Percentiles rank a stretch among this genome's conserved stretches.
Conservation (phyloP, 2,329 filamentous ascomycete genomes). For the Aspergillus hiratsukae region DNA sequence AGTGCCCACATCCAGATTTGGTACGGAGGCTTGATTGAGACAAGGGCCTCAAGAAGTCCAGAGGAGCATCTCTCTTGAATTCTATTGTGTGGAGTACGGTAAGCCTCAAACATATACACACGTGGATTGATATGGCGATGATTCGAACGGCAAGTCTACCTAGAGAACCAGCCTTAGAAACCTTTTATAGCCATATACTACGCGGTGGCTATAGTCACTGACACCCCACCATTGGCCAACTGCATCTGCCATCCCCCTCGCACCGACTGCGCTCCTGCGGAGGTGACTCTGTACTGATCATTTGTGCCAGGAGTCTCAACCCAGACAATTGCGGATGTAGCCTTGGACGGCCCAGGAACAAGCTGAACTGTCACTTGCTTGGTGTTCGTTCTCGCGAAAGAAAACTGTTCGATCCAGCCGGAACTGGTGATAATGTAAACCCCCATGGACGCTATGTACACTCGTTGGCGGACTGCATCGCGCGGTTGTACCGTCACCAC, state of each 20-base stretch:
- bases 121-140: no score
- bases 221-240: background rate
- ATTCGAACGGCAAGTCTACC: no score
- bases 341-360: slow-evolving; percentile 5
- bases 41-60: no score
- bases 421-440: slow-evolving; percentile 15
- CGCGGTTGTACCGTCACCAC: slow-evolving; percentile 12
- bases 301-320: slow-evolving; percentile 12
- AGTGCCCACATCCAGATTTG: no score
- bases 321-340: slow-evolving; percentile 6
- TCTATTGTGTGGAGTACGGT: no score
- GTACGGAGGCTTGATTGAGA: no score
- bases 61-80: no score
- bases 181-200: no score
- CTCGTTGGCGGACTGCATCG: slow-evolving; percentile 14
- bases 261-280: background rate
- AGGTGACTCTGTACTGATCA: slow-evolving; percentile 2
- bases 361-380: background rate
- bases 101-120: no score
- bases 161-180: no score
- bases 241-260: background rate
- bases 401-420: slow-evolving; percentile 10
- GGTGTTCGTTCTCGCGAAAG: slow-evolving; percentile 1
- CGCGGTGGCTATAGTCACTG: background rate
- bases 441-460: slow-evolving; percentile 14